A percentile compares a stretch with the other conserved stretches of the same genome.
Evolutionary conservation across 192 early-diverging fungal species (phyloP).

Genomic region (Linnemannia elongata): DNA sequence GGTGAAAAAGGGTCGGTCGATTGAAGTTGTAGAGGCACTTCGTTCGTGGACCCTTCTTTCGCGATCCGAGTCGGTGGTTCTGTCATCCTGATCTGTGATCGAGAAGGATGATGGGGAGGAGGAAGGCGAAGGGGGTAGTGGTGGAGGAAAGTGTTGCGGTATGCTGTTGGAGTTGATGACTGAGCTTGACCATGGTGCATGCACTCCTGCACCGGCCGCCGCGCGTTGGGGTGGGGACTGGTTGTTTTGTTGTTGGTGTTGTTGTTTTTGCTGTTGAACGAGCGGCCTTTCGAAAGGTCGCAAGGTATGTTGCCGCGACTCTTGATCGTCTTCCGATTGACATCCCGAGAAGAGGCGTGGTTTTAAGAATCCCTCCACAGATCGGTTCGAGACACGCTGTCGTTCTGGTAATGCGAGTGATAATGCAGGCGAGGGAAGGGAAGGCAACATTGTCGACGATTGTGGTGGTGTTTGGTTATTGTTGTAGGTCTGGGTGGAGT

Average conservation of each 20-base stretch:
- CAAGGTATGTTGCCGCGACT: not conserved
- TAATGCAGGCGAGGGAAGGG: not conserved
- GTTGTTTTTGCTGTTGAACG: not conserved
- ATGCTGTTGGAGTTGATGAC: not conserved
- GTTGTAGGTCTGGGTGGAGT: not conserved
- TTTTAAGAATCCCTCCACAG: not conserved
- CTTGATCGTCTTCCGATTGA: not conserved
- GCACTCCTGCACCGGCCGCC: not conserved
- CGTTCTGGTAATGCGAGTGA: not conserved
- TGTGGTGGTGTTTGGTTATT: too few relatives aligned
- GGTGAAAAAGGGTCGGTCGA: not conserved
- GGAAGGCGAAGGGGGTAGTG: not conserved
- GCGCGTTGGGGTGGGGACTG: not conserved
- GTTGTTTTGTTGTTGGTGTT: not conserved
- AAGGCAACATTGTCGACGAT: not conserved
- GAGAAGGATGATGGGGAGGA: not conserved
- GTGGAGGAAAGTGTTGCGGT: not conserved
- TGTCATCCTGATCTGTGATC: not conserved
- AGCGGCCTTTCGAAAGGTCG: not conserved
- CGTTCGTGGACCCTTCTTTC: not conserved
- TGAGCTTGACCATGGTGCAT: not conserved
- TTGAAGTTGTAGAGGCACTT: not conserved
- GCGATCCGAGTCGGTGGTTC: not conserved
- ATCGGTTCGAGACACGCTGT: not conserved
- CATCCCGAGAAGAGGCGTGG: not conserved